These are phyloP conservation scores for Phaeosphaeriaceae sp. DNA, from an alignment of 2,329 filamentous ascomycete genomes.

Conservation along the genomic window DNA sequence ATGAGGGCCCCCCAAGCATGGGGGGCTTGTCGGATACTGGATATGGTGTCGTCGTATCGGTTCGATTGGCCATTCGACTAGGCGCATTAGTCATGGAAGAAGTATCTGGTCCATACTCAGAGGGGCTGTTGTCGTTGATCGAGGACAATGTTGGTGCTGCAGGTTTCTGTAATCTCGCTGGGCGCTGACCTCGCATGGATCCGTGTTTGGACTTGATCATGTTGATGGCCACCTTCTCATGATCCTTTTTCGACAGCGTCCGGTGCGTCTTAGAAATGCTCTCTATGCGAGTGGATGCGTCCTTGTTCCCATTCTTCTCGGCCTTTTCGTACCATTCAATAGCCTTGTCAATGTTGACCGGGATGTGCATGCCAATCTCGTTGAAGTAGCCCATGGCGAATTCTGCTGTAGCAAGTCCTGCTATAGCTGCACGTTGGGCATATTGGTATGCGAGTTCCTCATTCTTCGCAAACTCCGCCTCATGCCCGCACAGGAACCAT, in stretches of 20 bases:
- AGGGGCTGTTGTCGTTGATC: constrained; percentile 48
- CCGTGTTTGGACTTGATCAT: constrained; percentile 73
- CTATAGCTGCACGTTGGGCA: constrained; percentile 82
- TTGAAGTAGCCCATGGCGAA: constrained; percentile 98
- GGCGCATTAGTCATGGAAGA: constrained; percentile 30
- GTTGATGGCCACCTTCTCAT: constrained; percentile 88
- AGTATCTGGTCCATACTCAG: constrained; percentile 37
- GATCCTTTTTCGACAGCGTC: constrained; percentile 86
- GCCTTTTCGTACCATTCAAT: constrained; percentile 90
- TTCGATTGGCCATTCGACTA: constrained; percentile 37
- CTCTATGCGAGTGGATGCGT: constrained; percentile 82
- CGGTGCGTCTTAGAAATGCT: constrained; percentile 78
- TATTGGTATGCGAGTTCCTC: constrained; percentile 93
- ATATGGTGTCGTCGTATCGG: constrained; percentile 51
- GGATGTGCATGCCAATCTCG: constrained; percentile 92
- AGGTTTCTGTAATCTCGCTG: constrained; percentile 52
- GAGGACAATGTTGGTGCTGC: constrained; percentile 47
- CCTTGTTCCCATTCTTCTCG: constrained; percentile 88
- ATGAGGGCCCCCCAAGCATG: constrained; percentile 24
- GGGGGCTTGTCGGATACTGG: constrained; percentile 54
- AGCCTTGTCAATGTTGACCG: constrained; percentile 82
- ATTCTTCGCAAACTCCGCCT: constrained; percentile 92
- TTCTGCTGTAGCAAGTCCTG: constrained; percentile 86
- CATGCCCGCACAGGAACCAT: constrained; percentile 97
- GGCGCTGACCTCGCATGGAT: constrained; percentile 58